Evolutionary conservation across 176 grass and related monocot genomes (phyloP).

Genomic region (Olyra latifolia): DNA sequence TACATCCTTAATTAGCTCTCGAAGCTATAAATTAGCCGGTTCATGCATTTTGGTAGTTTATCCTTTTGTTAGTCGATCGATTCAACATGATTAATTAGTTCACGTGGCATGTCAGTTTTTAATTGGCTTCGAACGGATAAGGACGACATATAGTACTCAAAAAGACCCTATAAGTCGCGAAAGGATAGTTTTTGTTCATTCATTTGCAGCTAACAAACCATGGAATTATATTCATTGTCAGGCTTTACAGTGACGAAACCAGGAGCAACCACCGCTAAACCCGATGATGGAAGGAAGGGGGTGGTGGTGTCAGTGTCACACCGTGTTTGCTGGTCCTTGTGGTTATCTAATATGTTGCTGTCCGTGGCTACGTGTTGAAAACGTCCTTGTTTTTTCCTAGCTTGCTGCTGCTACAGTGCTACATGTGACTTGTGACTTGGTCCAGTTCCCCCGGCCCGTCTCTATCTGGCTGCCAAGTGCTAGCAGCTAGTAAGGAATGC

Average conservation of each 20-base stretch:
- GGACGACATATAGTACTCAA: too few relatives aligned
- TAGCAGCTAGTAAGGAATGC: too few relatives aligned
- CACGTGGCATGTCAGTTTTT: too few relatives aligned
- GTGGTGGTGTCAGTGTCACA: neutral
- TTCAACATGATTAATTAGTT: too few relatives aligned
- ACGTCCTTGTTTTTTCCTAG: neutral
- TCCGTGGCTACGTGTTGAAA: neutral
- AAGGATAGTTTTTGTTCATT: too few relatives aligned
- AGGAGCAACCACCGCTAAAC: constrained; percentile 81
- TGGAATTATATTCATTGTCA: constrained; percentile 1
- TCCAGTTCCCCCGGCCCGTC: neutral
- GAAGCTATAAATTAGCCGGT: too few relatives aligned
- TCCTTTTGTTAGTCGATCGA: too few relatives aligned
- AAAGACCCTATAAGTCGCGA: too few relatives aligned
- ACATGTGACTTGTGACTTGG: neutral
- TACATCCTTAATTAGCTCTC: too few relatives aligned
- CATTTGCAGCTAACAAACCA: too few relatives aligned
- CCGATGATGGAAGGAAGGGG: neutral
- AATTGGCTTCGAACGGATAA: too few relatives aligned
- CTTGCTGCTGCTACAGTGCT: neutral
- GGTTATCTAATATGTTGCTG: constrained; percentile 37
- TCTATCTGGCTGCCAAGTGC: neutral
- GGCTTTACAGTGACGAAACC: constrained; percentile 88
- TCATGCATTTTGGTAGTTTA: too few relatives aligned
- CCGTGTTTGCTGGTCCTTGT: constrained; percentile 37